Conservation (phyloP, 2,329 filamentous ascomycete genomes). For the Ophidiomyces ophidiicola region DNA sequence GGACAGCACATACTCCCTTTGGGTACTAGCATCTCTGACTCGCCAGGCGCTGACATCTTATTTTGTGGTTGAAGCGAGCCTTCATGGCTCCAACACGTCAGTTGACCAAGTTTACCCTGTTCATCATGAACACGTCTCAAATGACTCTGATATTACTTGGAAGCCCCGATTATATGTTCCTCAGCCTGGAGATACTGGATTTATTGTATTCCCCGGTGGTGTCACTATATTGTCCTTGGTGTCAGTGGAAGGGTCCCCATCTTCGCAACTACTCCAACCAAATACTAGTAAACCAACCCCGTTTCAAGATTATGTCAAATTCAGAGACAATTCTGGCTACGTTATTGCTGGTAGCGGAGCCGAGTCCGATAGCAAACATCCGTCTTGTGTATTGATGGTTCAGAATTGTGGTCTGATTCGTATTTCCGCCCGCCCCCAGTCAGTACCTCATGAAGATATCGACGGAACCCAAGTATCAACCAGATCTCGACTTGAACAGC, state of each 20-base stretch:
- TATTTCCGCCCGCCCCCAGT: conserved; percentile 33
- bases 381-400: conserved; percentile 43
- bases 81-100: conserved; percentile 42
- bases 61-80: conserved; percentile 57
- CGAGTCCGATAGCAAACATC: conserved; percentile 34
- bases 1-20: conserved; percentile 43
- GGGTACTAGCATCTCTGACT: conserved; percentile 50
- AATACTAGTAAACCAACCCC: conserved; percentile 50
- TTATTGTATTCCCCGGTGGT: conserved; percentile 66
- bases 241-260: conserved; percentile 55
- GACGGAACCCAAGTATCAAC: conserved; percentile 51
- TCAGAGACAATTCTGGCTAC: conserved; percentile 45
- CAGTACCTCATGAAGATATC: conserved; percentile 37
- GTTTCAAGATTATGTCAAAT: conserved; percentile 79
- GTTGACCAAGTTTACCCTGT: conserved; percentile 59
- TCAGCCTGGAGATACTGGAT: conserved; percentile 65
- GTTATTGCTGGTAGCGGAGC: conserved; percentile 39
- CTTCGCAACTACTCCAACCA: conserved; percentile 60
- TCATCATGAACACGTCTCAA: conserved; percentile 49
- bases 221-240: conserved; percentile 65
- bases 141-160: conserved; percentile 26
- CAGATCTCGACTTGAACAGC: conserved; percentile 84
- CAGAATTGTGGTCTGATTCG: conserved; percentile 47
- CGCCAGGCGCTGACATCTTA: conserved; percentile 49
- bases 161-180: conserved; percentile 65